Percentiles rank a stretch among this genome's conserved stretches.
phyloP scores from a whole-genome alignment of 2,329 filamentous ascomycete species.

The Fonsecaea pedrosoi region DNA sequence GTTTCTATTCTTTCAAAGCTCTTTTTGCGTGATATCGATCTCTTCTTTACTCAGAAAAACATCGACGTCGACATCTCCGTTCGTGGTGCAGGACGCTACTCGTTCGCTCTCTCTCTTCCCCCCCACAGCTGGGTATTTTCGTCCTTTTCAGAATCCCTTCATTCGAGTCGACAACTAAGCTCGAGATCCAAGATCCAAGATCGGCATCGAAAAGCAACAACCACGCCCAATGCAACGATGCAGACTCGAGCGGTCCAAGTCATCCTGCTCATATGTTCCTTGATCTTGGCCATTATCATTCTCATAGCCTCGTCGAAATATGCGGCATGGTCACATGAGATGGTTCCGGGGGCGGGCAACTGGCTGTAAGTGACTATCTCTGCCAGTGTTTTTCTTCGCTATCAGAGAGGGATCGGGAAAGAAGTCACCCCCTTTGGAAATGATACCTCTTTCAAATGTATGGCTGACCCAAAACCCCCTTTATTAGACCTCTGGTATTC shows the following conservation, averaged over 20 bases:
- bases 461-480: not conserved
- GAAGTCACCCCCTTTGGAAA: not conserved
- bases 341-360: constrained; percentile 24
- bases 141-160: not conserved
- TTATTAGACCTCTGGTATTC: constrained; percentile 30
- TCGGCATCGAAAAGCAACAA: not conserved
- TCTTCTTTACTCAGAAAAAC: not conserved
- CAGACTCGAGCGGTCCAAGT: constrained; percentile 31
- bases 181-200: not conserved
- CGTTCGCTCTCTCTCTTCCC: too few relatives aligned
- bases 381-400: not conserved
- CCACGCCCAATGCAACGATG: constrained; percentile 18
- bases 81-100: constrained; percentile 2
- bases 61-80: not conserved
- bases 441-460: not conserved
- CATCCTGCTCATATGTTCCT: constrained; percentile 29
- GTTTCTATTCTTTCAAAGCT: constrained; percentile 10
- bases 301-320: constrained; percentile 37
- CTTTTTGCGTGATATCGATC: not conserved
- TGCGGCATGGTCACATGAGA: constrained; percentile 34
- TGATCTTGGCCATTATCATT: constrained; percentile 32
- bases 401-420: not conserved
- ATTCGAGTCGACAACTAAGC: not conserved
- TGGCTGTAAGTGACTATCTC: constrained; percentile 31
- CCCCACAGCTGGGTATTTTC: not conserved